Conservation (phyloP, 495 filamentous ascomycete genomes). For the Trichoderma gamsii region DNA sequence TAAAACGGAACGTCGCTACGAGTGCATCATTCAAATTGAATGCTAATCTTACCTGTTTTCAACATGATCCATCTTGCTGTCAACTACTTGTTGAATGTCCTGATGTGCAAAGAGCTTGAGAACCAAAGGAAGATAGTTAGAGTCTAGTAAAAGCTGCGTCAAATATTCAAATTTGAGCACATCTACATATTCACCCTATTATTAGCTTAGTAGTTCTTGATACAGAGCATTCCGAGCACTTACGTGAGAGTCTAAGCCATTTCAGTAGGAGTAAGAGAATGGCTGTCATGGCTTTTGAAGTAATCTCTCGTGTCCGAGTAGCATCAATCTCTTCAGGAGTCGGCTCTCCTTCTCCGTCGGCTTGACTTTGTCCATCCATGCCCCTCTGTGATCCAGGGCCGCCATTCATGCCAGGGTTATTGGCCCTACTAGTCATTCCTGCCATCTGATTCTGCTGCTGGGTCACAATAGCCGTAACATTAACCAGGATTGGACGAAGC, state of each 20-base stretch:
- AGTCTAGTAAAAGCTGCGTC: slow-evolving; percentile 85
- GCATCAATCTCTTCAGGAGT: slow-evolving; percentile 70
- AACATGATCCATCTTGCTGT: slow-evolving; percentile 73
- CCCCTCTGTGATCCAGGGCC: slow-evolving; percentile 21
- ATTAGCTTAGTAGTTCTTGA: slow-evolving; percentile 25
- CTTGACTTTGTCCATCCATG: slow-evolving; percentile 21
- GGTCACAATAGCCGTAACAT: slow-evolving; percentile 59
- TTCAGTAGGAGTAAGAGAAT: slow-evolving; percentile 80
- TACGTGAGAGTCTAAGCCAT: slow-evolving; percentile 95
- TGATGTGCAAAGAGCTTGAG: slow-evolving; percentile 90
- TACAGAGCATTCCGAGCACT: slow-evolving; percentile 27
- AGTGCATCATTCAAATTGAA: background rate
- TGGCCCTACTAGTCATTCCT: slow-evolving; percentile 23
- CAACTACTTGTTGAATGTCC: slow-evolving; percentile 83
- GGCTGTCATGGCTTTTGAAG: slow-evolving; percentile 81
- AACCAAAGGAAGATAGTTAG: slow-evolving; percentile 86
- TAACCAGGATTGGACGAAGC: slow-evolving; percentile 75
- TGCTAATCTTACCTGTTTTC: slow-evolving; percentile 61
- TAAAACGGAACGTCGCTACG: slow-evolving; percentile 7
- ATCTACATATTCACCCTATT: slow-evolving; percentile 45
- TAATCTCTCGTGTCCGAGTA: slow-evolving; percentile 74
- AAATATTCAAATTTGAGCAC: slow-evolving; percentile 94
- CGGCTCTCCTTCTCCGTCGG: slow-evolving; percentile 34
- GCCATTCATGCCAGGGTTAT: slow-evolving; percentile 32
- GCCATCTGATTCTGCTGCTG: slow-evolving; percentile 28